Base-by-base conservation (phyloP, 257 asterid species). In the Handroanthus guayacan region DNA sequence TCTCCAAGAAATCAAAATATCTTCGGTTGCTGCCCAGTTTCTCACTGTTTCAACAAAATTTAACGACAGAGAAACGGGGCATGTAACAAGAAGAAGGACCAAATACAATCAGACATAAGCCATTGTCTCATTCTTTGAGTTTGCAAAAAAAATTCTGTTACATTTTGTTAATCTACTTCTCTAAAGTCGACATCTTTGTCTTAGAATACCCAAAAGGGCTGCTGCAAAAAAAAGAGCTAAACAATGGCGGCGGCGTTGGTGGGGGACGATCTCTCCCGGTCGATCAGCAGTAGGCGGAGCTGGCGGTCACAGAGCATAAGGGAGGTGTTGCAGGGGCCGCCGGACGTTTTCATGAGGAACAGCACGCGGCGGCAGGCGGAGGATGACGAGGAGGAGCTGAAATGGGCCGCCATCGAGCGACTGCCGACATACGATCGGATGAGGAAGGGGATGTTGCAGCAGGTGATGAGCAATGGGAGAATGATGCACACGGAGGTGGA, bases 361-460 rank as follows among this genome's bases (percentile, higher is more conserved):
- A 78, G 96, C 83, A 87, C 91, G 37, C 74, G 88, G 80, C 83
- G 89, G 83, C 83, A 81, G 68, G 87, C 36, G 80, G 78, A 34
- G 82, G 94, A 89, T 37, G 98, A 92, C 43, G 97, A 92, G 83
- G 89, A 89, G 80, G 96, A 92, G 89, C 97, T 92, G 6, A 78
- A 69, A 39, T 89, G 97, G 97, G 97, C 97, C 7, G 97, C 97
- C n/a, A 87, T 92, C 39, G 97, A 92, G 85, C 86, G 97, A 80
- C 83, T 92, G 44, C 92, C 95, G 43, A 92, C 97, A 38, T 90
- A 87, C 63, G 91, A 92, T 48, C 79, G 97, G 61, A 47, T 90
- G 84, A 86, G 93, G 67, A 90, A 86, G 74, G 97, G 97, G 41
- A 78, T 92, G 89, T 82, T 92, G 77, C 83, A 77, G 72, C 87